These are phyloP conservation scores for Zoysia japonica DNA, from an alignment of 176 grass and related monocot genomes.

Conservation along the genomic window DNA sequence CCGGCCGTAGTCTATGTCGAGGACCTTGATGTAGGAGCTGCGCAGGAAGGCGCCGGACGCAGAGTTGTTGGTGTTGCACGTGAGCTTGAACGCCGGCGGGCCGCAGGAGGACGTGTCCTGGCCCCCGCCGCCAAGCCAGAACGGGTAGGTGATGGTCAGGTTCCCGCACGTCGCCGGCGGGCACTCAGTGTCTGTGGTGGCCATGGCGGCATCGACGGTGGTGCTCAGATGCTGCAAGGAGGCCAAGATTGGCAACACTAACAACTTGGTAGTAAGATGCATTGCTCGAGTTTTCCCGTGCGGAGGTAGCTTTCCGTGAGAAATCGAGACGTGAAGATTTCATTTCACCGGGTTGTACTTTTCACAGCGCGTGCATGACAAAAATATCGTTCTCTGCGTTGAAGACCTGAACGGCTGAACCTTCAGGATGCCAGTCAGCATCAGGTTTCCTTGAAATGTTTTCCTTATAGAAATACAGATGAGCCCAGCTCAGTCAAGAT, in stretches of 20 bases:
- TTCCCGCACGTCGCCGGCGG: constrained; percentile 42
- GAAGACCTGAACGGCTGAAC: no score
- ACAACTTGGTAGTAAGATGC: constrained; percentile 9
- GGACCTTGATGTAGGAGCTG: constrained; percentile 31
- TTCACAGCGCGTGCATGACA: no score
- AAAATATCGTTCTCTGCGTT: no score
- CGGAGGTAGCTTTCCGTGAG: not conserved
- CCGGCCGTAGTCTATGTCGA: constrained; percentile 36
- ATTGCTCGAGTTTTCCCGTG: not conserved
- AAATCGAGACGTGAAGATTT: not conserved
- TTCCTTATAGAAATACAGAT: no score
- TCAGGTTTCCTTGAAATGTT: no score
- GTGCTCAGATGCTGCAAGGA: constrained; percentile 18
- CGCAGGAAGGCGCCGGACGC: constrained; percentile 19
- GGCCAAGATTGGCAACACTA: constrained; percentile 28
- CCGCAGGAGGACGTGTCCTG: constrained; percentile 30
- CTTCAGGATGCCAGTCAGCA: no score
- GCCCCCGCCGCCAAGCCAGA: constrained; percentile 22
- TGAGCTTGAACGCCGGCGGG: constrained; percentile 38
- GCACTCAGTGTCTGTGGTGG: constrained; percentile 21
- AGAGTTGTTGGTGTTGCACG: constrained; percentile 11
- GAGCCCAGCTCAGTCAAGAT: no score
- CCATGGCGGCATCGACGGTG: not conserved
- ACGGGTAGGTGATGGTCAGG: constrained; percentile 46
- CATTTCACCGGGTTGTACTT: not conserved